These are phyloP conservation scores for Pseudevernia furfuracea DNA, from an alignment of 495 filamentous ascomycete genomes.

Conservation along the genomic window DNA sequence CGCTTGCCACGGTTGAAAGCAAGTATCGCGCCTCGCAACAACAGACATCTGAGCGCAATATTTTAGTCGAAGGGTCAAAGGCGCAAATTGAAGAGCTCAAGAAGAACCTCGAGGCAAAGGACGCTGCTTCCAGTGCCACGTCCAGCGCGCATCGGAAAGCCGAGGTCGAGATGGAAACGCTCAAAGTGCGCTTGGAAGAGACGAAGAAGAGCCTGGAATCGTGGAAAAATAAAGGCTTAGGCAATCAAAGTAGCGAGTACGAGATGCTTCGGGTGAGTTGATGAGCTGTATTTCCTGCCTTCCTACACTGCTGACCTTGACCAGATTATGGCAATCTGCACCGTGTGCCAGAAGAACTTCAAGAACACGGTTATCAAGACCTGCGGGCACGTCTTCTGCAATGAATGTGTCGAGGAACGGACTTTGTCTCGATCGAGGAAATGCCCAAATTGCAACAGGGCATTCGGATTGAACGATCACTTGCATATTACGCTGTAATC, in stretches of 20 bases:
- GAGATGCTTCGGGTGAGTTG: constrained; percentile 72
- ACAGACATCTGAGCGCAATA: constrained; percentile 56
- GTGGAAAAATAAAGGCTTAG: constrained; percentile 72
- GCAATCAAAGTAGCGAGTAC: constrained; percentile 72
- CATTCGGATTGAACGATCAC: constrained; percentile 84
- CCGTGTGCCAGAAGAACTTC: constrained; percentile 81
- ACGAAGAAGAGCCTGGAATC: constrained; percentile 68
- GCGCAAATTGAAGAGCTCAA: constrained; percentile 70
- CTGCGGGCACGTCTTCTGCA: constrained; percentile 96
- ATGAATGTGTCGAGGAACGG: constrained; percentile 76
- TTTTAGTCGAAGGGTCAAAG: constrained; percentile 63
- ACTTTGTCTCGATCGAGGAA: constrained; percentile 83
- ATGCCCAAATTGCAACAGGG: constrained; percentile 84
- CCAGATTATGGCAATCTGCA: constrained; percentile 80
- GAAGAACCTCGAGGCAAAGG: constrained; percentile 63
- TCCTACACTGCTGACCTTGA: background rate
- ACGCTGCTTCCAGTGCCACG: constrained; percentile 46
- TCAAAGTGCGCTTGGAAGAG: constrained; percentile 64
- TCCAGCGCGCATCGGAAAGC: constrained; percentile 57
- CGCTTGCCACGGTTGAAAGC: constrained; percentile 53
- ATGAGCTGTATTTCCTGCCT: constrained; percentile 7
- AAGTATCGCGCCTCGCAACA: constrained; percentile 69
- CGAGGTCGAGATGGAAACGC: constrained; percentile 65
- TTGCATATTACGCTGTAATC: constrained; percentile 56
- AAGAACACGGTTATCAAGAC: constrained; percentile 88